phyloP scores from a whole-genome alignment of 2,329 filamentous ascomycete species.

The Trichoderma afroharzianum region DNA sequence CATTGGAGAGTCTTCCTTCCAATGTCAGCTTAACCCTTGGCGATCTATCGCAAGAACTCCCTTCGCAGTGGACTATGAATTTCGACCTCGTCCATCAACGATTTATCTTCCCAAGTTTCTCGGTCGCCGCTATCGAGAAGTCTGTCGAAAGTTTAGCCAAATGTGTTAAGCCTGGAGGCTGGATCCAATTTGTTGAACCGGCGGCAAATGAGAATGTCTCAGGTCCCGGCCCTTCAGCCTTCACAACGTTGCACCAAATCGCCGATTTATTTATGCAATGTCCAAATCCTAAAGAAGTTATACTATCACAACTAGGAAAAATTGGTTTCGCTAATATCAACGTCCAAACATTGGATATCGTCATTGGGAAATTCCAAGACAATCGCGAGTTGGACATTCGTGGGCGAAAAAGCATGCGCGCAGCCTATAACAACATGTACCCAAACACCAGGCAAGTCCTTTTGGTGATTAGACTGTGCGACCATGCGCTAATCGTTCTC shows the following conservation, averaged over 20 bases:
- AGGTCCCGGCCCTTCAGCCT: slow-evolving; percentile 6
- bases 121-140: neutral
- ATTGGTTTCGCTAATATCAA: neutral
- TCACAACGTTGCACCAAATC: slow-evolving; percentile 3
- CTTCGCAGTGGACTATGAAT: slow-evolving; percentile 2
- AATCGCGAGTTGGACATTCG: slow-evolving; percentile 9
- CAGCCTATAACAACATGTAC: slow-evolving; percentile 7
- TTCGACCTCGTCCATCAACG: slow-evolving; percentile 21
- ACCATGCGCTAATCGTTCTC: neutral
- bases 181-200: slow-evolving; percentile 19
- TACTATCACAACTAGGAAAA: neutral
- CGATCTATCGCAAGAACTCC: neutral
- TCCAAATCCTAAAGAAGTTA: neutral
- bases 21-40: neutral
- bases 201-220: slow-evolving; percentile 12
- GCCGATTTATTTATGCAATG: slow-evolving; percentile 6
- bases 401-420: slow-evolving; percentile 15
- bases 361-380: slow-evolving; percentile 11
- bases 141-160: slow-evolving; percentile 1
- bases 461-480: too few species aligned
- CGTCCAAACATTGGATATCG: slow-evolving; percentile 2
- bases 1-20: neutral
- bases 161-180: slow-evolving; percentile 19
- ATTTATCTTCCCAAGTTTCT: slow-evolving; percentile 15
- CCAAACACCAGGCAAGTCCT: neutral